Evolutionary conservation across 805 yeast species (phyloP), one percentile per base, ranked within the genome.

Genomic region (Torulaspora gathmanii): DNA sequence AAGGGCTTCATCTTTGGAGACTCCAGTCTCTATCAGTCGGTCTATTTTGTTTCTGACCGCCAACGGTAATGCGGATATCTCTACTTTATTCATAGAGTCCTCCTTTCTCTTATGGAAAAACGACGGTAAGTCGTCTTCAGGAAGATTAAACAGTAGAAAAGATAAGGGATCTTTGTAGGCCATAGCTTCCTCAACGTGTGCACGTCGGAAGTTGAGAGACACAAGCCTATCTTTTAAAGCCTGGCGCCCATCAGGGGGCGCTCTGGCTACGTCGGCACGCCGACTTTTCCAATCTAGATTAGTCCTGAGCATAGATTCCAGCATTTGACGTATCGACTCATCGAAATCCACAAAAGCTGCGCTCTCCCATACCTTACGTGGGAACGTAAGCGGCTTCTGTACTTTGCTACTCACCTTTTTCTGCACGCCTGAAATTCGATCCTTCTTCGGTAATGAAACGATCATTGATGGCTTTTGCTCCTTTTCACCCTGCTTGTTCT

Each of bases 51-150:
- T 73, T 60, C 86, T 75, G 9, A 72, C 73, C 3, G 82, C 68
- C 12, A 64, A 37, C 0, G 68, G 67, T 16, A 61, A 37, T 3
- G 55, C 48, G 3, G 65, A 49, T 27, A 74, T 66, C 49, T 76
- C 84, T 33, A 84, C 70, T 42, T 75, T 72, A 19, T 80, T 74
- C 38, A 75, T 77, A 0, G 83, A 70, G 53, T 82, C 88, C 36
- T 73, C 73, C 17, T 74, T 72, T 33, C 77, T 67, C 49, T 81
- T 79, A 13, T 74, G 72, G 56, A 85, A 85, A 37, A 72, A 69
- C 0, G 67, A 53, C 0, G 99, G 99, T 26, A 91, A 69, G 57
- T 91, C 99, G 59, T 90, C 98, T 51, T 93, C 97, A 0, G 98
- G 98, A 3, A 91, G 78, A 57, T 91, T 93, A 53, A 90, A 82